phyloP scores from a whole-genome alignment of 23 red algal genomes.

The Agarophyton chilense region DNA sequence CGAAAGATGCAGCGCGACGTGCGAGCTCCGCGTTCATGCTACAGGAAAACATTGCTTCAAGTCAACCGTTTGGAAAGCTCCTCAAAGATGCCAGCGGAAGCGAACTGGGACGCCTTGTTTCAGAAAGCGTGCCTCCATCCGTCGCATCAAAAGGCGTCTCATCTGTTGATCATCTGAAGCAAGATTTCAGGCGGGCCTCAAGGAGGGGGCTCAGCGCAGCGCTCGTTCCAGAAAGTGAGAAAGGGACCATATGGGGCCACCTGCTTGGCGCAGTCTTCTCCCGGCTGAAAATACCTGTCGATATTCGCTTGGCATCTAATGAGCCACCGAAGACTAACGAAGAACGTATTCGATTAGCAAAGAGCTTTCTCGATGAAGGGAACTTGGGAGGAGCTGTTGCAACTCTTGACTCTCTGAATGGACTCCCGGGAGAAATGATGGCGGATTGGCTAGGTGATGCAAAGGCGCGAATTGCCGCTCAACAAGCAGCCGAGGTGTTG shows the following conservation, averaged over 20 bases:
- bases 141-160: slow-evolving; percentile 12
- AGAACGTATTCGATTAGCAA: slow-evolving; percentile 52
- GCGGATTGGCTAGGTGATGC: slow-evolving; percentile 52
- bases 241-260: slow-evolving; percentile 67
- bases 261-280: slow-evolving; percentile 56
- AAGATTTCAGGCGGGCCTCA: slow-evolving; percentile 19
- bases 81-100: slow-evolving; percentile 16
- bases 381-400: slow-evolving; percentile 44
- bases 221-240: slow-evolving; percentile 41
- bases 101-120: slow-evolving; percentile 53
- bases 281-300: slow-evolving; percentile 57
- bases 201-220: slow-evolving; percentile 46
- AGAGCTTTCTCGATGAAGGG: slow-evolving; percentile 37
- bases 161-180: slow-evolving; percentile 46
- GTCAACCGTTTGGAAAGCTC: slow-evolving; percentile 14
- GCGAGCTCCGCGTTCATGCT: slow-evolving; percentile 55
- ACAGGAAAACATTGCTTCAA: slow-evolving; percentile 6
- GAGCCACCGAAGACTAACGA: slow-evolving; percentile 46
- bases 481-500: slow-evolving; percentile 49
- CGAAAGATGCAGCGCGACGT: slow-evolving; percentile 45
- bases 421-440: slow-evolving; percentile 48
- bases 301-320: slow-evolving; percentile 6
- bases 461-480: slow-evolving; percentile 59
- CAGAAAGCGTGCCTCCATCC: slow-evolving; percentile 39
- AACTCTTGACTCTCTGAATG: slow-evolving; percentile 53